A percentile compares a stretch with the other conserved stretches of the same genome.
phyloP scores from a whole-genome alignment of 1,139 yeast genomes.

The Dujonia santamariae region DNA sequence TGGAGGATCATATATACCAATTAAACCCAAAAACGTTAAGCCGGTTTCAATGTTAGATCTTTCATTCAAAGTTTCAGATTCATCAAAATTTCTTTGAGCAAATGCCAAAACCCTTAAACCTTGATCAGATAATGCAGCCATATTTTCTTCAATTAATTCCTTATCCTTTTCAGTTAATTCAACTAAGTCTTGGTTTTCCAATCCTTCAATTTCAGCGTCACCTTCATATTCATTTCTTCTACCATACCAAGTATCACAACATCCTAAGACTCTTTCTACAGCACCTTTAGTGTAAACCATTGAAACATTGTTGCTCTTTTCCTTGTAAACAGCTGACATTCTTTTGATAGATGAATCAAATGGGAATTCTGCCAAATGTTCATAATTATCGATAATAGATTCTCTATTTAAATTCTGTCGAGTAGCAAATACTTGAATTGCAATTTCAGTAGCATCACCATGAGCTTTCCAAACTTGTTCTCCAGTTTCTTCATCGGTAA shows the following conservation, averaged over 20 bases:
- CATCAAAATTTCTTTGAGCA: slow-evolving; percentile 23
- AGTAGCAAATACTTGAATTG: slow-evolving; percentile 33
- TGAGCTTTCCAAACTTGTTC: slow-evolving; percentile 33
- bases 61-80: slow-evolving; percentile 7
- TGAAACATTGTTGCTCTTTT: slow-evolving; percentile 13
- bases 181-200: slow-evolving; percentile 11
- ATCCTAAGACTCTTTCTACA: slow-evolving; percentile 43
- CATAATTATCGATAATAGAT: slow-evolving; percentile 11
- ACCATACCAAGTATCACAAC: slow-evolving; percentile 35
- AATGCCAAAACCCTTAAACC: slow-evolving; percentile 49
- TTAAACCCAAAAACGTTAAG: slow-evolving; percentile 44
- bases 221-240: slow-evolving; percentile 21
- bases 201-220: no score
- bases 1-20: slow-evolving; percentile 55
- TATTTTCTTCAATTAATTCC: slow-evolving; percentile 24
- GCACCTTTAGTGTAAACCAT: slow-evolving; percentile 50
- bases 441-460: slow-evolving; percentile 38
- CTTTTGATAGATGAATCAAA: slow-evolving; percentile 41
- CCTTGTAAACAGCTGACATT: slow-evolving; percentile 44
- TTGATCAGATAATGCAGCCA: slow-evolving; percentile 34
- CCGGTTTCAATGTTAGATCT: slow-evolving; percentile 30
- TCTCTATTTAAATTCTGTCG: slow-evolving; percentile 24
- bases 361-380: slow-evolving; percentile 30
- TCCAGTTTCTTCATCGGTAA: slow-evolving; percentile 23
- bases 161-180: slow-evolving; percentile 24